A percentile compares a stretch with the other conserved stretches of the same genome.
phyloP scores from a whole-genome alignment of 2,329 filamentous ascomycete species.

The Orbilia blumenaviensis region DNA sequence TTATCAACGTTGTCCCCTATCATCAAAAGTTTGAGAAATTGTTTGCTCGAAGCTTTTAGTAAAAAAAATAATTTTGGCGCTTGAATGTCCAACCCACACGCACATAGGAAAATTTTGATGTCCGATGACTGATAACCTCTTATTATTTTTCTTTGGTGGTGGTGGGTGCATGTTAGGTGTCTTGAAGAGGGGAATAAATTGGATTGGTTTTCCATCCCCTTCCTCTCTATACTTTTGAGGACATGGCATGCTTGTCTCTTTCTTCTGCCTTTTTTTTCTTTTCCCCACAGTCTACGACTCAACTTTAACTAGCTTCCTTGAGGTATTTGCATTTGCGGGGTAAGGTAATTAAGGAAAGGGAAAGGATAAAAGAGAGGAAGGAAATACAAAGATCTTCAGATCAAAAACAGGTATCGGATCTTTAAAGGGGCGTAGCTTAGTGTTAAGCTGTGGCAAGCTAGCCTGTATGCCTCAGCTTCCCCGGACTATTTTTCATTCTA shows the following conservation, averaged over 20 bases:
- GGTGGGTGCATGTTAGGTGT: not conserved
- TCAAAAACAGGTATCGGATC: not conserved
- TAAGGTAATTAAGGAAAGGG: not conserved
- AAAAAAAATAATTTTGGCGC: not conserved
- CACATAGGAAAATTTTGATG: too few relatives aligned
- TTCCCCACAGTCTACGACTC: conserved; percentile 24
- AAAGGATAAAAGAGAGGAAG: not conserved
- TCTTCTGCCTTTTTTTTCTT: not conserved
- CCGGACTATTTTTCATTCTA: conserved; percentile 19
- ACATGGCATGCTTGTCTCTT: not conserved
- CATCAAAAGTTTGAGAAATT: not conserved
- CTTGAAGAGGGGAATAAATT: not conserved
- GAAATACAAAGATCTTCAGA: not conserved
- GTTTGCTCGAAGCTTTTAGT: conserved; percentile 9
- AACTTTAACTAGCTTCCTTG: not conserved
- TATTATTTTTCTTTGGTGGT: too few relatives aligned
- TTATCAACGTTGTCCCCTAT: not conserved
- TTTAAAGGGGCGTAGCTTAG: not conserved
- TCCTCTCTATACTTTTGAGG: not conserved
- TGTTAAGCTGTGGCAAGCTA: not conserved
- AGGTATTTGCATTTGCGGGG: conserved; percentile 50
- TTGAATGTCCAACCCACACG: too few relatives aligned
- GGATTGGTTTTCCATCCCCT: not conserved
- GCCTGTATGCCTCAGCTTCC: conserved; percentile 8
- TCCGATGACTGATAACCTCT: too few relatives aligned